Conservation (phyloP, 2,329 filamentous ascomycete genomes). For the Fusarium paranaense region DNA sequence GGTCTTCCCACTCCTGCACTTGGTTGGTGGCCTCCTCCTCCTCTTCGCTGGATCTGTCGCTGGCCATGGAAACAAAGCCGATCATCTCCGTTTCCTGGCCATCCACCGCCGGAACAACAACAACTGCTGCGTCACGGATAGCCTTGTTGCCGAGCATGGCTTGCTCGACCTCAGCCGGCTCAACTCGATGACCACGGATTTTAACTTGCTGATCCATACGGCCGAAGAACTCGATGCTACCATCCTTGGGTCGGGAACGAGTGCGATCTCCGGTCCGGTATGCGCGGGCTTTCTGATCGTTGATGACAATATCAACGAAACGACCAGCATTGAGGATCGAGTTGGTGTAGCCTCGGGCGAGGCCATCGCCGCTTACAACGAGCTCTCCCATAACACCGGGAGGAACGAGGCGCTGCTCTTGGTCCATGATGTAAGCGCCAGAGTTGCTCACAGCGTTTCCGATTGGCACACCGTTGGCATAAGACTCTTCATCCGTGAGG, state of each 20-base stretch:
- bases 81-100: too few species aligned
- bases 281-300: not conserved
- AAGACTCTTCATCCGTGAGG: not conserved
- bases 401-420: not conserved
- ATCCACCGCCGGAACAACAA: too few species aligned
- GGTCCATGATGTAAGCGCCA: not conserved
- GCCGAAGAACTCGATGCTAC: not conserved
- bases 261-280: not conserved
- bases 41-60: too few species aligned
- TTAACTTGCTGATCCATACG: constrained; percentile 5
- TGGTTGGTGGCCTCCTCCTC: too few species aligned
- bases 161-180: not conserved
- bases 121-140: too few species aligned
- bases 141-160: too few species aligned
- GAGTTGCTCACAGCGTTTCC: not conserved
- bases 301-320: too few species aligned
- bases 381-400: constrained; percentile 1
- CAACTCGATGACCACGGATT: not conserved
- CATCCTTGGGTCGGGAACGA: not conserved
- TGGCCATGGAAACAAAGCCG: not conserved
- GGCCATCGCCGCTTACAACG: not conserved
- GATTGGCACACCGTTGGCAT: not conserved
- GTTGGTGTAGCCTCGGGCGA: not conserved
- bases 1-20: too few species aligned
- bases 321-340: not conserved